Percentiles rank a stretch among this genome's conserved stretches.
phyloP scores from a whole-genome alignment of 345 rosid genomes.

The Salix purpurea region DNA sequence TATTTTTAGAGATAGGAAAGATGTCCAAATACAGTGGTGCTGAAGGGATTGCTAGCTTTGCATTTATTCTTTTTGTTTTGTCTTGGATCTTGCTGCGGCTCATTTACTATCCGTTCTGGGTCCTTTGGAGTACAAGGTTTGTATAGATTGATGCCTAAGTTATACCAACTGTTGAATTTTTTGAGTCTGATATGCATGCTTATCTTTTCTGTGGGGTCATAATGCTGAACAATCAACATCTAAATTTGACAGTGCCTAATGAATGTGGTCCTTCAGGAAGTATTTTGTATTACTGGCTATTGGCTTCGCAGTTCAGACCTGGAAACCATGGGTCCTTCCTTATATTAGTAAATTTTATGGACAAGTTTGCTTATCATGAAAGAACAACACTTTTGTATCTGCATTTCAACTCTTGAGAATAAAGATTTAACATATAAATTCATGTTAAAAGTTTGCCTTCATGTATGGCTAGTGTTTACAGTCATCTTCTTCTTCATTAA shows the following conservation, averaged over 20 bases:
- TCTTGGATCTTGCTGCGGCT: slow-evolving; percentile 90
- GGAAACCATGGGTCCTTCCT: background rate
- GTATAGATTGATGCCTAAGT: slow-evolving; percentile 14
- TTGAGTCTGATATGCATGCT: background rate
- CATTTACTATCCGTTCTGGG: slow-evolving; percentile 90
- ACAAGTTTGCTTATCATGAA: background rate
- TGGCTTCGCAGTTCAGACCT: background rate
- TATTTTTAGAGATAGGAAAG: slow-evolving; percentile 90
- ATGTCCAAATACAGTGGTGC: slow-evolving; percentile 91
- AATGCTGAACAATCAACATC: background rate
- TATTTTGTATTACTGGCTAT: background rate
- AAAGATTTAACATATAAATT: background rate
- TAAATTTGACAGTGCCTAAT: background rate
- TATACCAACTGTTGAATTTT: background rate
- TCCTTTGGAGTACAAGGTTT: slow-evolving; percentile 99
- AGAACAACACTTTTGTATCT: background rate
- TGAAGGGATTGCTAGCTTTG: slow-evolving; percentile 64
- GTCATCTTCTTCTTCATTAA: background rate
- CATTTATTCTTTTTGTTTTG: slow-evolving; percentile 76
- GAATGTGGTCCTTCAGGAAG: background rate
- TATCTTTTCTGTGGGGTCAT: background rate
- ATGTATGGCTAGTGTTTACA: background rate
- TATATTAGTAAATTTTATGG: background rate
- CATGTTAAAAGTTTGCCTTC: background rate
- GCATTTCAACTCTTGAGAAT: background rate